These are phyloP conservation scores for Umbelopsis sp. DNA, from an alignment of 192 early-diverging fungal species.

Conservation along the genomic window DNA sequence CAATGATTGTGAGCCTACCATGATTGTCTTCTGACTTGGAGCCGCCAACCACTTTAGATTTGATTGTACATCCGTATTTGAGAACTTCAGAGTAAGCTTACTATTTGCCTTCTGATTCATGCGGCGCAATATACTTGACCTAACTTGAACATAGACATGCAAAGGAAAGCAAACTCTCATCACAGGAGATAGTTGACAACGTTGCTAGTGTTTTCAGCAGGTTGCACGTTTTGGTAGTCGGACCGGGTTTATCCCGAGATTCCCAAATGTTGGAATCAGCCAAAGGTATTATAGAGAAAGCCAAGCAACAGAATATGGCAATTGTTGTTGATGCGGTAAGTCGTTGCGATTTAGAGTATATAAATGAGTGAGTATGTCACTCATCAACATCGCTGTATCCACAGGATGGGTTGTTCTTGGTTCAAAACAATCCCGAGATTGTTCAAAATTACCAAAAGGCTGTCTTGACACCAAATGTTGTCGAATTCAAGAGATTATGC, in stretches of 20 bases:
- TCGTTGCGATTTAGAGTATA: not conserved
- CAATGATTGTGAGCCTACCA: not conserved
- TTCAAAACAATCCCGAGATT: slow-evolving; percentile 71
- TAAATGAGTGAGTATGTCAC: not conserved
- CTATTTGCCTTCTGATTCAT: not conserved
- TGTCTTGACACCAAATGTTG: slow-evolving; percentile 87
- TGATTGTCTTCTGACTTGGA: slow-evolving; percentile 2
- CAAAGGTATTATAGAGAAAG: slow-evolving; percentile 66
- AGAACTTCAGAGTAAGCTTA: slow-evolving; percentile 41
- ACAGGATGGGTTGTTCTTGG: slow-evolving; percentile 80
- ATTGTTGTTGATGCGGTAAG: slow-evolving; percentile 92
- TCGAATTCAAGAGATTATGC: slow-evolving; percentile 83
- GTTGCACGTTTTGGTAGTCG: slow-evolving; percentile 85
- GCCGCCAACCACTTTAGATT: slow-evolving; percentile 43
- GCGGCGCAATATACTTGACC: not conserved
- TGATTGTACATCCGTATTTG: slow-evolving; percentile 94
- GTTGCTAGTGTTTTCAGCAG: slow-evolving; percentile 60
- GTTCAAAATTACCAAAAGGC: slow-evolving; percentile 72
- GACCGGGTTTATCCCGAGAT: slow-evolving; percentile 90
- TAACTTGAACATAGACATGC: not conserved
- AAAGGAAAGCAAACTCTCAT: not conserved
- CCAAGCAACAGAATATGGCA: slow-evolving; percentile 59
- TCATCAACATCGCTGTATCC: not conserved
- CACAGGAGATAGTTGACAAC: slow-evolving; percentile 49
- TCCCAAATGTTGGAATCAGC: slow-evolving; percentile 66